Conservation (phyloP, 306 rosid species). For the Parietaria judaica region DNA sequence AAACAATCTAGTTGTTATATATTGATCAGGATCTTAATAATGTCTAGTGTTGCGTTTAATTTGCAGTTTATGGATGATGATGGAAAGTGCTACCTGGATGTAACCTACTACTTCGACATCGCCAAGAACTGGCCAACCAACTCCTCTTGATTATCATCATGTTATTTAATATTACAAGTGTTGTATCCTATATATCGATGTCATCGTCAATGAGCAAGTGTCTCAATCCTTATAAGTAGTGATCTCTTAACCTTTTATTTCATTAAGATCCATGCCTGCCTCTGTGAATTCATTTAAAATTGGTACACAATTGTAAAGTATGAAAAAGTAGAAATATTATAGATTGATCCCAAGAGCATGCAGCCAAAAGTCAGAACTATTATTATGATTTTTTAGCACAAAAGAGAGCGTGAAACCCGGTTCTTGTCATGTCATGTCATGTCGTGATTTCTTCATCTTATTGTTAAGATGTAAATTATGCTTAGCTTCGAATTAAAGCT, state of each 20-base stretch:
- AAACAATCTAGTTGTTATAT: background rate
- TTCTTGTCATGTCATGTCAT: too few relatives aligned
- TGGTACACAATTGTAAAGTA: too few relatives aligned
- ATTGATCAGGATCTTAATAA: background rate
- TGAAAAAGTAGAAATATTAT: too few relatives aligned
- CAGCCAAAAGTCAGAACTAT: background rate
- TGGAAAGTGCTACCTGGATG: slow-evolving; percentile 75
- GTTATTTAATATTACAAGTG: background rate
- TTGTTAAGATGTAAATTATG: background rate
- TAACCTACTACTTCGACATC: slow-evolving; percentile 68
- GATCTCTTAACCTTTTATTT: slow-evolving; percentile 9
- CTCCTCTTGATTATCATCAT: slow-evolving; percentile 21
- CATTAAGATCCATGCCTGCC: slow-evolving; percentile 32
- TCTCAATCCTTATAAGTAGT: background rate
- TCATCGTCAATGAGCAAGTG: background rate
- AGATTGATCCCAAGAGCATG: too few relatives aligned
- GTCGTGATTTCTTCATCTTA: too few relatives aligned
- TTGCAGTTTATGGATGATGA: slow-evolving; percentile 86
- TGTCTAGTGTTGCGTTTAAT: background rate
- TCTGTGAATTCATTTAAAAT: background rate
- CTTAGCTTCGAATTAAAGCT: slow-evolving; percentile 11
- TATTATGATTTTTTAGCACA: background rate
- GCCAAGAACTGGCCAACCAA: slow-evolving; percentile 68
- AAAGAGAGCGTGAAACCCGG: background rate
- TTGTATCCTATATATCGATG: background rate